Evolutionary conservation across 2,329 filamentous ascomycete species (phyloP).

Genomic region (Exophiala xenobiotica): DNA sequence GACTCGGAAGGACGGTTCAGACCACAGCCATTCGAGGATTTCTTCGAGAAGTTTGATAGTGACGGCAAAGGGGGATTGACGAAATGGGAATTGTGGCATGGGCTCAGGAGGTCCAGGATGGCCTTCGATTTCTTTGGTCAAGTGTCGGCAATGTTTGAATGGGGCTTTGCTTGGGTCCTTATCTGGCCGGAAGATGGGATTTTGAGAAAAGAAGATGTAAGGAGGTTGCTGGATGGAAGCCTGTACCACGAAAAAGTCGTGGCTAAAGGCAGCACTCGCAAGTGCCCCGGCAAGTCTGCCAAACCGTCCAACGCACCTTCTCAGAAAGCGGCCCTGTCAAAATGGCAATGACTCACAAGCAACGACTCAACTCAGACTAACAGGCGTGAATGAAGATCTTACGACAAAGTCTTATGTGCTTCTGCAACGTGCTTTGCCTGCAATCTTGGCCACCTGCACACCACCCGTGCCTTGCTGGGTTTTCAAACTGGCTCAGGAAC

Average conservation of each 20-base stretch:
- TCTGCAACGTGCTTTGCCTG: no score
- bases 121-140: slow-evolving; percentile 46
- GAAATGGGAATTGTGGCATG: slow-evolving; percentile 38
- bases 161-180: slow-evolving; percentile 34
- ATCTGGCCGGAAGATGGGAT: slow-evolving; percentile 31
- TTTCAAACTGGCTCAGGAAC: no score
- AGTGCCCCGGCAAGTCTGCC: not conserved
- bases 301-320: not conserved
- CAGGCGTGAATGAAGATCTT: no score
- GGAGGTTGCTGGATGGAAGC: slow-evolving; percentile 30
- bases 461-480: no score
- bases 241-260: slow-evolving; percentile 13
- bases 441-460: no score
- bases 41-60: slow-evolving; percentile 48
- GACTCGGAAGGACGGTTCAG: slow-evolving; percentile 47
- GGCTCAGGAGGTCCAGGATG: slow-evolving; percentile 42
- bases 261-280: not conserved
- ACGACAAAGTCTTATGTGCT: no score
- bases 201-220: slow-evolving; percentile 32
- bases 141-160: slow-evolving; percentile 47
- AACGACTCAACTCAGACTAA: no score
- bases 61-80: slow-evolving; percentile 40
- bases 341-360: not conserved
- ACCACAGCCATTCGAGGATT: slow-evolving; percentile 48
- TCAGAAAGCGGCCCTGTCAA: not conserved